Percentiles rank a stretch among this genome's conserved stretches.
These are phyloP conservation scores for sunflower (Helianthus annuus) DNA, from an alignment of 129 eudicot genomes.

Conservation along the genomic window HanXRQr2.0-SUNRISE NC_035448.2:189176509-189177008, in stretches of 20 bases:
- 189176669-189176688: neutral
- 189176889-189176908: too few species aligned
- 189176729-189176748: neutral
- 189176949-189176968: too few species aligned
- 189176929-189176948: too few species aligned
- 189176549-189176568: neutral
- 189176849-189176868: too few species aligned
- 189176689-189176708: neutral
- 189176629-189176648: neutral
- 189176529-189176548: conserved; percentile 21
- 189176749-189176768: neutral
- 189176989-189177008: conserved; percentile 11
- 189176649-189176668: conserved; percentile 1
- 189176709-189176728: neutral
- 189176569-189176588: neutral
- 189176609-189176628: neutral
- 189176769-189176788: neutral
- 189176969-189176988: neutral
- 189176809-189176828: neutral
- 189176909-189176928: too few species aligned
- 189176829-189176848: too few species aligned
- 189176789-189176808: neutral
- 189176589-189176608: neutral
- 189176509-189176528: conserved; percentile 11
- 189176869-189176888: too few species aligned